Conservation (phyloP, 345 rosid genomes). For the Fremontodendron californicum region DNA sequence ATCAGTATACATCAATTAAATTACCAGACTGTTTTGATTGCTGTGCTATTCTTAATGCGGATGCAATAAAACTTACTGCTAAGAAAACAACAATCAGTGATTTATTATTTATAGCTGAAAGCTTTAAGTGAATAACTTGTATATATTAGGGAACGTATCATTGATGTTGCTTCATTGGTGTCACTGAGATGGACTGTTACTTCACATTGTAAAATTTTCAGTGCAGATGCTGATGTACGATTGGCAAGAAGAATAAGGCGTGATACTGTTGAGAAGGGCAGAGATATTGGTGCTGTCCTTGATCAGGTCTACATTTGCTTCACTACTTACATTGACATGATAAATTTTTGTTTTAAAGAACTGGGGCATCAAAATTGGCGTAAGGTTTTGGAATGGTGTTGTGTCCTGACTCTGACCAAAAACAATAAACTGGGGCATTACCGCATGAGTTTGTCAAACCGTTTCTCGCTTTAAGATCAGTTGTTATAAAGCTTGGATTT, state of each 20-base stretch:
- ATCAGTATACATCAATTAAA: background rate
- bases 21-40: background rate
- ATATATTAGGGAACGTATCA: background rate
- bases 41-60: background rate
- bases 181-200: slow-evolving; percentile 31
- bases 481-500: background rate
- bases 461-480: background rate
- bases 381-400: background rate
- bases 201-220: slow-evolving; percentile 42
- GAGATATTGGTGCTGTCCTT: slow-evolving; percentile 85
- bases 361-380: background rate
- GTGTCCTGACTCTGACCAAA: background rate
- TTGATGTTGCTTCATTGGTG: slow-evolving; percentile 7
- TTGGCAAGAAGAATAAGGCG: slow-evolving; percentile 95
- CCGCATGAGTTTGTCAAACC: background rate
- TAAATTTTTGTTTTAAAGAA: background rate
- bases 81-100: background rate
- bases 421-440: background rate
- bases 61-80: background rate
- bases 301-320: slow-evolving; percentile 63
- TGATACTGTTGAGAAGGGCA: slow-evolving; percentile 82
- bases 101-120: background rate
- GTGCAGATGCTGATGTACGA: slow-evolving; percentile 99
- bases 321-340: background rate
- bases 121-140: slow-evolving; percentile 4